Evolutionary conservation across 805 yeast genomes (phyloP).

Genomic region (Candida berthetii): DNA sequence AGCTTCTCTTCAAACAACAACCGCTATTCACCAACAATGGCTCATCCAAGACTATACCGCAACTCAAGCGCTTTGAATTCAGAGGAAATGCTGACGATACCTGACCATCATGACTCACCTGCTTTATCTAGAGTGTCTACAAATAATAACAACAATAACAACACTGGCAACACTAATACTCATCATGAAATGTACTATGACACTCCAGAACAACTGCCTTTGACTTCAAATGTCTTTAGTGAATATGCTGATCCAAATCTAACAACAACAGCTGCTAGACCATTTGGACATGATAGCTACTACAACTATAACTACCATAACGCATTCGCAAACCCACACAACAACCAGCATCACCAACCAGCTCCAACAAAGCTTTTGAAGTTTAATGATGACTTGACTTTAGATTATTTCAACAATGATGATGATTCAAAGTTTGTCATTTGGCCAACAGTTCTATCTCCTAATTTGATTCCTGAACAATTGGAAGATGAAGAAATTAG

Average conservation of each 20-base stretch:
- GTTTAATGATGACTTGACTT: constrained; percentile 19
- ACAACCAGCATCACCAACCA: neutral
- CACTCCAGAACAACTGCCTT: constrained; percentile 13
- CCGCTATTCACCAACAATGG: constrained; percentile 5
- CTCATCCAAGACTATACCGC: constrained; percentile 11
- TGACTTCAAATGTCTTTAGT: constrained; percentile 11
- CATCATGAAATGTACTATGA: constrained; percentile 18
- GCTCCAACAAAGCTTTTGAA: constrained; percentile 13
- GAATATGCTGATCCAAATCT: constrained; percentile 19
- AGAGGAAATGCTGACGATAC: constrained; percentile 18
- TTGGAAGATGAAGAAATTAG: constrained; percentile 19
- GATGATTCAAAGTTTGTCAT: constrained; percentile 16
- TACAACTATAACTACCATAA: neutral
- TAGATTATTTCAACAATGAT: constrained; percentile 18
- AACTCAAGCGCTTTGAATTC: constrained; percentile 16
- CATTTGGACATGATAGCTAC: neutral
- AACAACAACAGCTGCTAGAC: constrained; percentile 14
- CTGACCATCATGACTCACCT: constrained; percentile 7
- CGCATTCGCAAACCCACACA: too few species aligned
- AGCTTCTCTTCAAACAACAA: too few species aligned
- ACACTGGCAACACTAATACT: constrained; percentile 3
- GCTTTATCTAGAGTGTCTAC: neutral
- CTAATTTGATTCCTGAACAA: constrained; percentile 17
- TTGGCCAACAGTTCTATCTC: constrained; percentile 12
- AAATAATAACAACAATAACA: neutral